A percentile compares a stretch with the other conserved stretches of the same genome.
Conservation (phyloP, 129 eudicot species). For the Lactuca saligna region DNA sequence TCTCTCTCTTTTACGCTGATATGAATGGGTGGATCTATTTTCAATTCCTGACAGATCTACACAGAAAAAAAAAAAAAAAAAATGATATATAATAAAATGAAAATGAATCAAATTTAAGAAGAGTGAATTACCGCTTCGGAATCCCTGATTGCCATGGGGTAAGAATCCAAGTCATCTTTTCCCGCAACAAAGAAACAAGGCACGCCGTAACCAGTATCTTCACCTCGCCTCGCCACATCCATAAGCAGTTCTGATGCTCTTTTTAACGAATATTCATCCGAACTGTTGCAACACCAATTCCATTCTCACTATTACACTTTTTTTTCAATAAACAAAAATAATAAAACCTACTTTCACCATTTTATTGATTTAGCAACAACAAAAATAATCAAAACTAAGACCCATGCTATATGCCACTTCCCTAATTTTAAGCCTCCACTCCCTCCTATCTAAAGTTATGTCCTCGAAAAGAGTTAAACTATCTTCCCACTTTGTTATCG, state of each 20-base stretch:
- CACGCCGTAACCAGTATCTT: conserved; percentile 78
- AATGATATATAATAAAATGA: too few species aligned
- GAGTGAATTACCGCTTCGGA: conserved; percentile 58
- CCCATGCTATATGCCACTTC: too few species aligned
- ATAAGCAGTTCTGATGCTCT: conserved; percentile 82
- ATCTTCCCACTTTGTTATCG: too few species aligned
- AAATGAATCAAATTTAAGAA: background rate
- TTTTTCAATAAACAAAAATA: too few species aligned
- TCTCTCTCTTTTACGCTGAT: conserved; percentile 73
- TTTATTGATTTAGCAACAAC: background rate
- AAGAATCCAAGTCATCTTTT: conserved; percentile 77
- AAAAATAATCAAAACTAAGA: background rate
- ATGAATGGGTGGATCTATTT: conserved; percentile 76
- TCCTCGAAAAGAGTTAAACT: too few species aligned
- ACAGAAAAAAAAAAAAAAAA: background rate
- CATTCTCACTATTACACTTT: background rate
- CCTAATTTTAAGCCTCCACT: too few species aligned
- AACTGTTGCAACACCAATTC: conserved; percentile 46
- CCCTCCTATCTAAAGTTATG: too few species aligned
- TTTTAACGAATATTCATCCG: conserved; percentile 85
- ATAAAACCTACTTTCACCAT: background rate
- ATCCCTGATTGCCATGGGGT: conserved; percentile 64
- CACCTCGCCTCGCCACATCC: conserved; percentile 82
- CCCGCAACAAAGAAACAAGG: conserved; percentile 92
- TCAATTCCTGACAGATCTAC: conserved; percentile 76